Evolutionary conservation across 768 basidiomycete genomes (phyloP).

Genomic region (Phanerochaete carnosa): DNA sequence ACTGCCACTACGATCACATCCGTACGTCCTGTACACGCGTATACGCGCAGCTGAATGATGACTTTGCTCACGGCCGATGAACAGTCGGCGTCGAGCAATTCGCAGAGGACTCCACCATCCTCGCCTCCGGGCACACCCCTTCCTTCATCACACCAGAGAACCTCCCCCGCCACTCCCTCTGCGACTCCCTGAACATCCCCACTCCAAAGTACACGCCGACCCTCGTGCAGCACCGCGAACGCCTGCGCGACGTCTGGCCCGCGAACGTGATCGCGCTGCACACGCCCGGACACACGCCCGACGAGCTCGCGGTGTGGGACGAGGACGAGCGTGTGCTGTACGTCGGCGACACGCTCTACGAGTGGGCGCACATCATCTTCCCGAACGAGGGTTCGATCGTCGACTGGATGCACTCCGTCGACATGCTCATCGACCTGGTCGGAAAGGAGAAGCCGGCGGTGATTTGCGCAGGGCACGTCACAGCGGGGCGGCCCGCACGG

Average conservation of each 20-base stretch:
- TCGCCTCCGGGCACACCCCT: conserved; percentile 46
- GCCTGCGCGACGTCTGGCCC: conserved; percentile 18
- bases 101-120: conserved; percentile 41
- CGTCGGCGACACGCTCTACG: conserved; percentile 56
- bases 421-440: conserved; percentile 42
- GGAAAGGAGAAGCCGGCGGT: conserved; percentile 5
- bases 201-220: conserved; percentile 44
- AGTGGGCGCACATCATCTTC: conserved; percentile 53
- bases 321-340: conserved; percentile 48
- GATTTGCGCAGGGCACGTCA: conserved; percentile 52
- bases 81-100: conserved; percentile 51
- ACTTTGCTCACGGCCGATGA: no score
- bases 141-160: conserved; percentile 39
- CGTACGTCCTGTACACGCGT: conserved; percentile 32
- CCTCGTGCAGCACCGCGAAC: conserved; percentile 41
- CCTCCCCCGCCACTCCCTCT: conserved; percentile 45
- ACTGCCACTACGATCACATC: conserved; percentile 61
- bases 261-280: conserved; percentile 43
- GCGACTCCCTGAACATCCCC: conserved; percentile 35
- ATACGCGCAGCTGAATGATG: background rate
- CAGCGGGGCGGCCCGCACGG: conserved; percentile 40
- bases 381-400: conserved; percentile 50
- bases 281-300: conserved; percentile 58
- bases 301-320: conserved; percentile 55
- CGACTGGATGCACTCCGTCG: conserved; percentile 44